phyloP scores from a whole-genome alignment of 163 green algal species.

The Chlamydomonas reinhardtii region DNA sequence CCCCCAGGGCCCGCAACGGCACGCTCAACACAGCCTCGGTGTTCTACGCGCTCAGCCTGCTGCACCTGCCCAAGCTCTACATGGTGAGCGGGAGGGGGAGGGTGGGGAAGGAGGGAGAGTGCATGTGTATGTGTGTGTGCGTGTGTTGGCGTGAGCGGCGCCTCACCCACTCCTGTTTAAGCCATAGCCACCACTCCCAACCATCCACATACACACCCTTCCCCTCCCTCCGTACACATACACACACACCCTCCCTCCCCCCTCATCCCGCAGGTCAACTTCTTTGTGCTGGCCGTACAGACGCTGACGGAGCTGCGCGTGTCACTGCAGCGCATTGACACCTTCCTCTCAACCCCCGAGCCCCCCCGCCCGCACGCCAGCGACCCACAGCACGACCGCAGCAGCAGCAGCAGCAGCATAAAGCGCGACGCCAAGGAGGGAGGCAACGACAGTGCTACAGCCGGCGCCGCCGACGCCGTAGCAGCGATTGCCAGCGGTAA shows the following conservation, averaged over 20 bases:
- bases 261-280: constrained; percentile 24
- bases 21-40: constrained; percentile 70
- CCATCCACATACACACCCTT: too few relatives aligned
- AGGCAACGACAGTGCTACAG: too few relatives aligned
- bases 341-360: constrained; percentile 78
- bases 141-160: too few relatives aligned
- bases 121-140: too few relatives aligned
- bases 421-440: too few relatives aligned
- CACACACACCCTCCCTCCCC: too few relatives aligned
- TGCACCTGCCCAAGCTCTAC: constrained; percentile 78
- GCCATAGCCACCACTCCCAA: too few relatives aligned
- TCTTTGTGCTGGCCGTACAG: constrained; percentile 64
- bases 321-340: constrained; percentile 73
- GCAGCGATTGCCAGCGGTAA: neutral
- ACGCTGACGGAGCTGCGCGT: constrained; percentile 75
- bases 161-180: too few relatives aligned
- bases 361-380: constrained; percentile 57
- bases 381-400: constrained; percentile 1
- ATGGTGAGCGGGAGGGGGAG: constrained; percentile 43
- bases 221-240: too few relatives aligned
- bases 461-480: neutral
- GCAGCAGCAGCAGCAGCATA: neutral
- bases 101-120: too few relatives aligned
- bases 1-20: constrained; percentile 44
- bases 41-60: constrained; percentile 78